Percentiles rank a stretch among this genome's conserved stretches.
Conservation (phyloP, 208 protist species). For the Lotmaria passim region DNA sequence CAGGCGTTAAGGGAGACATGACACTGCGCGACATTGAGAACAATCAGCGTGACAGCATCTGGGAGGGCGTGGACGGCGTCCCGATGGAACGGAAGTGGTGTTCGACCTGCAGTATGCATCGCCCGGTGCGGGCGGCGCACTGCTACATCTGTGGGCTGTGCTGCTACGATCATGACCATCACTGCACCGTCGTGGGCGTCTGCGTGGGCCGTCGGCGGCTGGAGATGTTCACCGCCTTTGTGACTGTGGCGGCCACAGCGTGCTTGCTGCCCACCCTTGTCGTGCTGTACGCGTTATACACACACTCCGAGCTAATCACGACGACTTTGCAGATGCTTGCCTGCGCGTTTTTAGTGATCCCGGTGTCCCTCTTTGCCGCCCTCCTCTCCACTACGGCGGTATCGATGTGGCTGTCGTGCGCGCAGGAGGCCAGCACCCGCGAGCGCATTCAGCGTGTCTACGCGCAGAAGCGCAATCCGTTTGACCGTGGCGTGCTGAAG, state of each 20-base stretch:
- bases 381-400: conserved; percentile 35
- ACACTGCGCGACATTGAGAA: conserved; percentile 74
- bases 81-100: conserved; percentile 92
- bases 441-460: conserved; percentile 82
- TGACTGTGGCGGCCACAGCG: conserved; percentile 35
- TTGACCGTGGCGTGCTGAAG: conserved; percentile 47
- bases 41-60: conserved; percentile 67
- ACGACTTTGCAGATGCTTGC: conserved; percentile 19
- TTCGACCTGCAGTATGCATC: conserved; percentile 83
- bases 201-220: conserved; percentile 83
- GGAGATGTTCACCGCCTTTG: conserved; percentile 69
- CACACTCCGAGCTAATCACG: conserved; percentile 33
- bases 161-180: conserved; percentile 88
- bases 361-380: conserved; percentile 23
- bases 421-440: conserved; percentile 59
- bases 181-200: conserved; percentile 85
- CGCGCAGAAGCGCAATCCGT: conserved; percentile 70
- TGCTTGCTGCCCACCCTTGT: conserved; percentile 38
- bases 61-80: conserved; percentile 74
- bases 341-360: conserved; percentile 13
- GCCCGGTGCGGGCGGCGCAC: conserved; percentile 86
- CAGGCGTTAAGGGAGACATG: conserved; percentile 32
- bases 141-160: conserved; percentile 92
- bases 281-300: conserved; percentile 33
- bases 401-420: conserved; percentile 43